Evolutionary conservation across 2,329 filamentous ascomycete species (phyloP).

Genomic region (Fusarium longipes): DNA sequence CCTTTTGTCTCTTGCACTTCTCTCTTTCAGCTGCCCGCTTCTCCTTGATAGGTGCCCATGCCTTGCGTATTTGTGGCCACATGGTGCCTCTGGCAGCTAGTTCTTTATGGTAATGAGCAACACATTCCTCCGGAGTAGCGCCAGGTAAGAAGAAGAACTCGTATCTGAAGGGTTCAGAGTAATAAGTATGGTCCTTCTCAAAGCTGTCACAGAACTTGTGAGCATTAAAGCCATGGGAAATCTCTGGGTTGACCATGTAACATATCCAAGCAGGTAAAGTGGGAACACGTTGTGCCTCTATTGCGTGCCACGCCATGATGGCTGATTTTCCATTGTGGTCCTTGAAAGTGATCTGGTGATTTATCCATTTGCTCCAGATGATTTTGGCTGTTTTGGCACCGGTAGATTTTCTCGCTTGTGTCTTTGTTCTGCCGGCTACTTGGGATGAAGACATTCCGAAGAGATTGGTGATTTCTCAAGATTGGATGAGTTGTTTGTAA

Average conservation of each 20-base stretch:
- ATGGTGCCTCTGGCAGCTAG: not conserved
- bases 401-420: too few relatives aligned
- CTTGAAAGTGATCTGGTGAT: not conserved
- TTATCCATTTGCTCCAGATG: not conserved
- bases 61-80: not conserved
- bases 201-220: rapidly evolving
- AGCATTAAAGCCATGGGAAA: not conserved
- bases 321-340: not conserved
- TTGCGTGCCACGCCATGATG: not conserved
- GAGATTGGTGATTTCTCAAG: not conserved
- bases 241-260: not conserved
- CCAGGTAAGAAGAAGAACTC: not conserved
- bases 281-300: not conserved
- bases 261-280: not conserved
- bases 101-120: not conserved
- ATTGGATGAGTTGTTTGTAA: not conserved
- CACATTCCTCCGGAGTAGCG: not conserved
- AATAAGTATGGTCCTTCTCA: not conserved
- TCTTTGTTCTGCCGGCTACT: too few relatives aligned
- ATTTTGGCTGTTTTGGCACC: too few relatives aligned
- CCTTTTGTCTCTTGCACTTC: not conserved
- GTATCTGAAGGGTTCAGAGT: not conserved
- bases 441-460: not conserved
- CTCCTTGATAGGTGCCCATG: not conserved
- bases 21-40: not conserved